These are phyloP conservation scores for Myxozyma monticola DNA, from an alignment of 805 yeast species.

Conservation along the genomic window DNA sequence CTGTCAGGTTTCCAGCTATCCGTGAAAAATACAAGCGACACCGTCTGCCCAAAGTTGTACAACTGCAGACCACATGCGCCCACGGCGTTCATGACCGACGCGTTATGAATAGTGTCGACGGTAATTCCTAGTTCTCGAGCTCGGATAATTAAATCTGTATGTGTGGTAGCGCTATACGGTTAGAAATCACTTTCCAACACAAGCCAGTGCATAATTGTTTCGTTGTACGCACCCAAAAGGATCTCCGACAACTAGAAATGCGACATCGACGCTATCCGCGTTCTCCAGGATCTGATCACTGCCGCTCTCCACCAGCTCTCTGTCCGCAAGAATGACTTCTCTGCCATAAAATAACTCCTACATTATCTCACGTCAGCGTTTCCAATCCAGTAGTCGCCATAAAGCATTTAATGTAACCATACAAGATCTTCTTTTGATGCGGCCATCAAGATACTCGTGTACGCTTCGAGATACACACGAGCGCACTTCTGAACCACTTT, in stretches of 20 bases:
- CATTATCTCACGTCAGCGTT: not conserved
- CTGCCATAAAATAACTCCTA: constrained; percentile 79
- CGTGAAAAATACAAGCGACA: constrained; percentile 93
- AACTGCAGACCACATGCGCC: constrained; percentile 97
- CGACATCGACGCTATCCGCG: constrained; percentile 81
- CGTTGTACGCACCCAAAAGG: constrained; percentile 74
- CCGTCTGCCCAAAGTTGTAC: constrained; percentile 94
- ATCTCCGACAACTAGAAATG: constrained; percentile 95
- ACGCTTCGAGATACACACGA: constrained; percentile 92
- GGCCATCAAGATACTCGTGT: constrained; percentile 93
- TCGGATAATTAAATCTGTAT: constrained; percentile 87
- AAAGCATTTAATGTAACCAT: not conserved
- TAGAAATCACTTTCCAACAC: not conserved
- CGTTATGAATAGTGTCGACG: constrained; percentile 87
- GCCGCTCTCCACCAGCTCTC: constrained; percentile 90
- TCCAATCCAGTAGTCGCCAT: not conserved
- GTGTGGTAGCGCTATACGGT: constrained; percentile 73
- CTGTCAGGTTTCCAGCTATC: constrained; percentile 96
- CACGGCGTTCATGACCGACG: constrained; percentile 96
- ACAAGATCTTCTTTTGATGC: constrained; percentile 66
- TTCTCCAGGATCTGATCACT: constrained; percentile 77
- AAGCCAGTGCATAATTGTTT: not conserved
- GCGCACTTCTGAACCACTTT: constrained; percentile 80
- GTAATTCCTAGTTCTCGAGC: constrained; percentile 81
- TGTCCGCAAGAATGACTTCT: constrained; percentile 82